Conservation (phyloP, 1,284 basidiomycete species). For the Flammula alnicola region DNA sequence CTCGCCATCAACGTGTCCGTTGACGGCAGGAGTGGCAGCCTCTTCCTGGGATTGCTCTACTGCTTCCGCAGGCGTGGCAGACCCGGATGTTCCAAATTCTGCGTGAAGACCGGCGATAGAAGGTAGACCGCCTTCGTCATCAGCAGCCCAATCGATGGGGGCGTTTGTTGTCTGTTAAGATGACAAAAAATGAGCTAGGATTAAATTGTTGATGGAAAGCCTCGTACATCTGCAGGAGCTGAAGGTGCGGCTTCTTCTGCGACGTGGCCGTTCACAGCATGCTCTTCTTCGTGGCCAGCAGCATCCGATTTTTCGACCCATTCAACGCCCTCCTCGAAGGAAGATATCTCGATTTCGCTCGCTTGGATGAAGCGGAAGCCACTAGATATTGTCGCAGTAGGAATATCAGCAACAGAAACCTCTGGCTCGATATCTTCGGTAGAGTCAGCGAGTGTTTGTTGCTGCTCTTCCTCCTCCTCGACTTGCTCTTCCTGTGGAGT, state of each 20-base stretch:
- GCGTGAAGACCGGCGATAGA: conserved; percentile 61
- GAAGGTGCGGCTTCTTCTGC: conserved; percentile 16
- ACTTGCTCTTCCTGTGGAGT: conserved; percentile 39
- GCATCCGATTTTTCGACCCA: conserved; percentile 52
- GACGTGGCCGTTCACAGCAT: conserved; percentile 27
- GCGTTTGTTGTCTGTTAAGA: conserved; percentile 27
- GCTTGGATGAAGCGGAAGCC: conserved; percentile 79
- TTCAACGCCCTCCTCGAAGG: conserved; percentile 53
- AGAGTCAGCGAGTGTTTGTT: conserved; percentile 25
- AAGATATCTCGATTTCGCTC: conserved; percentile 66
- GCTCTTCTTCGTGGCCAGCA: conserved; percentile 32
- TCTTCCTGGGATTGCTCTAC: conserved; percentile 25
- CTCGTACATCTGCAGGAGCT: conserved; percentile 26
- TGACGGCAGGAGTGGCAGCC: conserved; percentile 23
- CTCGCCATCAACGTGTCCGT: conserved; percentile 28
- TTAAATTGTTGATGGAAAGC: conserved; percentile 3
- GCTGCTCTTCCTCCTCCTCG: conserved; percentile 21
- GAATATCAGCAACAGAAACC: conserved; percentile 39
- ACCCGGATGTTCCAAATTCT: conserved; percentile 51
- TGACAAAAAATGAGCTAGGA: conserved; percentile 15
- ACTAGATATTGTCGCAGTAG: conserved; percentile 44
- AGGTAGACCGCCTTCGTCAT: conserved; percentile 61
- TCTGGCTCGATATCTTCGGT: conserved; percentile 33
- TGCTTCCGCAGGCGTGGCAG: conserved; percentile 56
- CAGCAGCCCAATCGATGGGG: conserved; percentile 65